phyloP scores from a whole-genome alignment of 1,284 basidiomycete genomes.

The Cryptococcus sp. region DNA sequence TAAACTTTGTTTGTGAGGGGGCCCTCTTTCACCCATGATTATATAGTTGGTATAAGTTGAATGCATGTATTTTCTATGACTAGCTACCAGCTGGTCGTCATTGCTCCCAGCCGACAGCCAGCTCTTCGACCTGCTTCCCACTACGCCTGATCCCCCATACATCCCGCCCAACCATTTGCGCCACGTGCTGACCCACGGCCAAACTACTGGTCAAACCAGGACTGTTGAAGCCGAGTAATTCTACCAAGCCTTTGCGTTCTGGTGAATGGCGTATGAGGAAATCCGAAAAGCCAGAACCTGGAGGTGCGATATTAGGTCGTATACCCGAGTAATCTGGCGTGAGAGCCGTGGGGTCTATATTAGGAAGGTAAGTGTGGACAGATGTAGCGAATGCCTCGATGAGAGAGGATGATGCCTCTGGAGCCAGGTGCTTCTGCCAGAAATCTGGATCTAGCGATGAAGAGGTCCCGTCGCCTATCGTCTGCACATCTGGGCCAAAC shows the following conservation, averaged over 20 bases:
- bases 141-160: slow-evolving; percentile 27
- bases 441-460: slow-evolving; percentile 65
- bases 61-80: no score
- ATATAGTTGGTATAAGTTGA: no score
- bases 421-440: slow-evolving; percentile 70
- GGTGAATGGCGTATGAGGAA: slow-evolving; percentile 59
- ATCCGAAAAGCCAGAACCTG: slow-evolving; percentile 77
- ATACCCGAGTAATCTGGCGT: slow-evolving; percentile 89
- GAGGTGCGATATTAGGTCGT: slow-evolving; percentile 80
- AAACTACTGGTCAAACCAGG: slow-evolving; percentile 58
- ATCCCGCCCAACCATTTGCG: slow-evolving; percentile 48
- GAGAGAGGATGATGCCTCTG: slow-evolving; percentile 61
- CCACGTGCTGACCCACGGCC: slow-evolving; percentile 57
- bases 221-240: slow-evolving; percentile 58
- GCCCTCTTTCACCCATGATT: no score
- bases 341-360: slow-evolving; percentile 65
- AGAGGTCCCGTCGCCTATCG: slow-evolving; percentile 63
- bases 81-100: no score
- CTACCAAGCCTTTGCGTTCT: slow-evolving; percentile 48
- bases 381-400: slow-evolving; percentile 67
- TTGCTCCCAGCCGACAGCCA: slow-evolving; percentile 33
- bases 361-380: slow-evolving; percentile 67
- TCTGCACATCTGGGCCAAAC: slow-evolving; percentile 93
- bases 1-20: no score
- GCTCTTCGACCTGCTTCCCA: slow-evolving; percentile 12